phyloP scores from a whole-genome alignment of 1,284 basidiomycete species.

The Trichosporon coremiiforme region DNA sequence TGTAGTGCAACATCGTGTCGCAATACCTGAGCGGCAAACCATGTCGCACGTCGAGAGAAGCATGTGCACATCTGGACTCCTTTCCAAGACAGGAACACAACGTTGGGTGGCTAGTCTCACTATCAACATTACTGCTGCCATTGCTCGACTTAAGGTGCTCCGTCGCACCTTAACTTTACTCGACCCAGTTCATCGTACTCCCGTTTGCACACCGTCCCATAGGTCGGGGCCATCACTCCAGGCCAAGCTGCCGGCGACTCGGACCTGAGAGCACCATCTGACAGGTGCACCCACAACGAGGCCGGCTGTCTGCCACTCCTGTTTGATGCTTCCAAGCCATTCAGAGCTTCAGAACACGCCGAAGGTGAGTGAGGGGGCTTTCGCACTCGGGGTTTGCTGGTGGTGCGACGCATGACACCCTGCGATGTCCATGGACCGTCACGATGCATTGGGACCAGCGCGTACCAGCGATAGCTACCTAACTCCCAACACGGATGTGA shows the following conservation, averaged over 20 bases:
- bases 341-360: no score
- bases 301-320: not conserved
- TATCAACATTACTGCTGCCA: not conserved
- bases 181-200: constrained; percentile 5
- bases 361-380: no score
- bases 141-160: constrained; percentile 2
- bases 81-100: not conserved
- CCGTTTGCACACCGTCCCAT: not conserved
- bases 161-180: constrained; percentile 8
- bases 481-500: no score
- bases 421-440: no score
- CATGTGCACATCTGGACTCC: not conserved
- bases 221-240: not conserved
- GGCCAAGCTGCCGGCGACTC: not conserved
- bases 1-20: not conserved
- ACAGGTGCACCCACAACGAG: constrained; percentile 7
- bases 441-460: no score
- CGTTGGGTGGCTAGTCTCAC: not conserved
- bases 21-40: not conserved
- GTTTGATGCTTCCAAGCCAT: not conserved
- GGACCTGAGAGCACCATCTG: not conserved
- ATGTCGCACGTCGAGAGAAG: not conserved
- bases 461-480: no score
- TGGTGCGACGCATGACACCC: no score
- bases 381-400: no score